Evolutionary conservation across 2,329 filamentous ascomycete species (phyloP).

Genomic region (Cladosporium sp.): DNA sequence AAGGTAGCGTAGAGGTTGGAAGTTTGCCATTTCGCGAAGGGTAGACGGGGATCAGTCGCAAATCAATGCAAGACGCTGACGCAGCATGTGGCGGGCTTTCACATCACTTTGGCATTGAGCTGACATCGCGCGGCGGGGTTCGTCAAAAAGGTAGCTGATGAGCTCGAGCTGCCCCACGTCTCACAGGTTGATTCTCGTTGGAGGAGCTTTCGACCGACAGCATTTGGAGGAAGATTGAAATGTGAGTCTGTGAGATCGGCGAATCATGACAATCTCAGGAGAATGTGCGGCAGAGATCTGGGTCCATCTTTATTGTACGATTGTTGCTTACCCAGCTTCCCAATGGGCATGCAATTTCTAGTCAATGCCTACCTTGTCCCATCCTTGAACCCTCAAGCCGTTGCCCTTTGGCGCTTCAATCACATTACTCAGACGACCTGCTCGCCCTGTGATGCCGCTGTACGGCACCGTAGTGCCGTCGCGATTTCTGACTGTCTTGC

Average conservation of each 20-base stretch:
- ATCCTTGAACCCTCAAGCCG: conserved; percentile 37
- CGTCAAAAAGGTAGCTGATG: not conserved
- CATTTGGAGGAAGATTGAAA: not conserved
- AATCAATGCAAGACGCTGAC: conserved; percentile 1
- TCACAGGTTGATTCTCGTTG: not conserved
- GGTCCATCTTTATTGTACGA: not conserved
- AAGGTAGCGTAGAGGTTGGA: not conserved
- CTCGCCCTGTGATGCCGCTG: conserved; percentile 32
- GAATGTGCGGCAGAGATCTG: not conserved
- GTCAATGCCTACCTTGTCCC: conserved; percentile 41
- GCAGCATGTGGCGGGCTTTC: not conserved
- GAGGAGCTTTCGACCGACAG: no score
- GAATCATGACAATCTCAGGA: not conserved
- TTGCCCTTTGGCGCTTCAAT: conserved; percentile 37
- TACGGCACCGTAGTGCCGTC: conserved; percentile 39
- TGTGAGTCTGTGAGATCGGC: not conserved
- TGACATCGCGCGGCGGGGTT: not conserved
- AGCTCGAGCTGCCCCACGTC: conserved; percentile 4
- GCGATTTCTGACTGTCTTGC: conserved; percentile 46
- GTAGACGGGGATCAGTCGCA: not conserved
- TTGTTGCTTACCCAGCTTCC: not conserved
- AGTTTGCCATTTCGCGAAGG: not conserved
- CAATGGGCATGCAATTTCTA: conserved; percentile 19
- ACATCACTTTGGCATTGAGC: not conserved
- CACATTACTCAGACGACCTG: conserved; percentile 37